Evolutionary conservation across 176 grass and related monocot species (phyloP).

Genomic region (Guadua angustifolia): DNA sequence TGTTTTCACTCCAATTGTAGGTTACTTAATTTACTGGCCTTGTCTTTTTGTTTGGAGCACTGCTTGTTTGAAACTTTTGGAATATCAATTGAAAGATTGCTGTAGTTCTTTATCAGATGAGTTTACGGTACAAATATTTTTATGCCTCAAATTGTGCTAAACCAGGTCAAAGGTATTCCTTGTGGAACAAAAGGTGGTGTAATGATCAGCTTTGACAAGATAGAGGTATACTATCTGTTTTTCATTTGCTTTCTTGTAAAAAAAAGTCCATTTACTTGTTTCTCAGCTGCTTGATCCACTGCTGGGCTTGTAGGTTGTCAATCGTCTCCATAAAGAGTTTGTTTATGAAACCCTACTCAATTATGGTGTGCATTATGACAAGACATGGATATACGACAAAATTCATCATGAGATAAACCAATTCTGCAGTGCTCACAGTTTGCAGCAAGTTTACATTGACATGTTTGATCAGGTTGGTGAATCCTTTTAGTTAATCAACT

Average conservation of each 20-base stretch:
- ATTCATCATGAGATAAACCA: conserved; percentile 99
- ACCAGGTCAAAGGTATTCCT: conserved; percentile 95
- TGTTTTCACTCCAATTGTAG: not conserved
- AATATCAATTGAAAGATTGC: not conserved
- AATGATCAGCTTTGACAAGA: conserved; percentile 99
- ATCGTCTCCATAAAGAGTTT: conserved; percentile 86
- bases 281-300: conserved; percentile 19
- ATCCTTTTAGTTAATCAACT: conserved; percentile 21
- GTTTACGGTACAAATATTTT: conserved; percentile 24
- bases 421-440: conserved; percentile 91
- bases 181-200: conserved; percentile 99
- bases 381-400: conserved; percentile 99
- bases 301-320: conserved; percentile 70
- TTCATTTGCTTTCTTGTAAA: not conserved
- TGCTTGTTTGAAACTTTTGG: conserved; percentile 31
- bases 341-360: conserved; percentile 92
- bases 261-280: conserved; percentile 17
- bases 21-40: not conserved
- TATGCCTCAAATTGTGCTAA: conserved; percentile 5
- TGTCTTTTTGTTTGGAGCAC: not conserved
- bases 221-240: conserved; percentile 71
- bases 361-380: conserved; percentile 95
- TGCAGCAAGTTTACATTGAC: conserved; percentile 99
- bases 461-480: conserved; percentile 92
- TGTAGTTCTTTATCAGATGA: conserved; percentile 22